A percentile compares a stretch with the other conserved stretches of the same genome.
These are phyloP conservation scores for Pythium rishiriense DNA, from an alignment of 352 stramenopile species.

Conservation along the genomic window DNA sequence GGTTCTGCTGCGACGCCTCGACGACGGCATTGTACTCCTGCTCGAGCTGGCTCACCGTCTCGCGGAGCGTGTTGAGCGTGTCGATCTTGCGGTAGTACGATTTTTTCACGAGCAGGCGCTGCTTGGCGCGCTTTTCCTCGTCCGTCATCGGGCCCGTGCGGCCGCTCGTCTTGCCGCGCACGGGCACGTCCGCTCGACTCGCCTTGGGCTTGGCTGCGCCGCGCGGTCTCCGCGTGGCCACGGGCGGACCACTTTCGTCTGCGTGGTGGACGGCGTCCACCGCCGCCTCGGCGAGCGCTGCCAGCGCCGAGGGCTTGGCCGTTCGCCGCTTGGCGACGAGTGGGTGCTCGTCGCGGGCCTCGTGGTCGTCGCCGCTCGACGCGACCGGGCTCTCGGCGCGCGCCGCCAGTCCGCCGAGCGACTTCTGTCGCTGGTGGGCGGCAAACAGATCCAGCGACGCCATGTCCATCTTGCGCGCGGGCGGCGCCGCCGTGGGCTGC, in stretches of 20 bases:
- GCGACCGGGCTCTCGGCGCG: no score
- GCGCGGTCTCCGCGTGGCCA: background rate
- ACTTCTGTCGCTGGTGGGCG: conserved; percentile 19
- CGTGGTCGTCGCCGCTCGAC: background rate
- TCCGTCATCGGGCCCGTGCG: conserved; percentile 34
- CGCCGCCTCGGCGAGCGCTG: background rate
- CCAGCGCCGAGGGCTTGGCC: background rate
- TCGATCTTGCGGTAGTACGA: conserved; percentile 82
- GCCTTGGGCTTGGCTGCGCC: background rate
- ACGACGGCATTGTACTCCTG: conserved; percentile 41
- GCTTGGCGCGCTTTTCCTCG: conserved; percentile 66
- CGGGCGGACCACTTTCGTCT: background rate
- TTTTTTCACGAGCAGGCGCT: conserved; percentile 64
- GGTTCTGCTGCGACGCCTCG: conserved; percentile 20
- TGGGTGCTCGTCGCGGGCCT: background rate
- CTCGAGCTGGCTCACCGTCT: conserved; percentile 49
- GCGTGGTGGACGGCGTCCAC: background rate
- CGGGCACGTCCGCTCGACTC: no score
- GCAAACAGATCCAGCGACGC: conserved; percentile 50
- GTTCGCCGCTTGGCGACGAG: background rate
- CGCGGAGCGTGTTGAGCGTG: conserved; percentile 58
- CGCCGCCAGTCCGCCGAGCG: background rate
- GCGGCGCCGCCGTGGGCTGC: conserved; percentile 8
- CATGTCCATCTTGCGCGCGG: conserved; percentile 43
- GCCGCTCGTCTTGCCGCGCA: no score